Evolutionary conservation across 805 yeast species (phyloP), one percentile per base, ranked within the genome.

Genomic region (Saccharomycopsis sp.): DNA sequence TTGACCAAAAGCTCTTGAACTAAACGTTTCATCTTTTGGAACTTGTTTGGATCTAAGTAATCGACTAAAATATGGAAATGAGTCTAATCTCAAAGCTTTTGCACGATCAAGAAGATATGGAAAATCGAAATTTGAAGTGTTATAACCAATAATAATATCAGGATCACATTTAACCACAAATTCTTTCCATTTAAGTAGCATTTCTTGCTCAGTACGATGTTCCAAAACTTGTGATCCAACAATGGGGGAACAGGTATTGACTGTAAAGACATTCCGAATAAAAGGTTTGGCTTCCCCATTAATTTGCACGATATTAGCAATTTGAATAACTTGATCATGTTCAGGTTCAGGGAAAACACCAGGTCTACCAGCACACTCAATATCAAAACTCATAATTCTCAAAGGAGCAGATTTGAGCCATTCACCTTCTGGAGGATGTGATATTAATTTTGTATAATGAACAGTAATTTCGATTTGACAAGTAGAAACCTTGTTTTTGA

Each of bases 311-410:
- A 92, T 96, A 54, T 86, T 89, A 4, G 98, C 98, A 48, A 92
- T 94, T 61, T 94, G 98, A 55, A 92, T 92, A 8, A 92, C 95
- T 0, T 96, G 82, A 63, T 92, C 99, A 35, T 75, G 71, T 46
- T 82, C 82, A 1, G 99, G 80, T 55, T 92, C 98, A 1, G 99
- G 98, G 58, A 92, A 92, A 10, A 92, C 72, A 40, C 98, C 98
- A 49, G 85, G 82, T 60, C 99, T 75, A 34, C 98, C 98, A 3
- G 98, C 92, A 70, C 99, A 92, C 61, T 92, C 99, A 46, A 92
- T 92, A 68, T 92, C 99, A 58, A 92, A 89, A 9, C 96, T 87
- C 50, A 92, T 65, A 36, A 92, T 78, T 53, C 99, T 79, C 45
- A 92, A 67, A 0, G 98, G 98, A 1, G 98, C 97, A 63, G 83